These are phyloP conservation scores for Tetracladium setigerum DNA, from an alignment of 495 filamentous ascomycete species.

Conservation along the genomic window DNA sequence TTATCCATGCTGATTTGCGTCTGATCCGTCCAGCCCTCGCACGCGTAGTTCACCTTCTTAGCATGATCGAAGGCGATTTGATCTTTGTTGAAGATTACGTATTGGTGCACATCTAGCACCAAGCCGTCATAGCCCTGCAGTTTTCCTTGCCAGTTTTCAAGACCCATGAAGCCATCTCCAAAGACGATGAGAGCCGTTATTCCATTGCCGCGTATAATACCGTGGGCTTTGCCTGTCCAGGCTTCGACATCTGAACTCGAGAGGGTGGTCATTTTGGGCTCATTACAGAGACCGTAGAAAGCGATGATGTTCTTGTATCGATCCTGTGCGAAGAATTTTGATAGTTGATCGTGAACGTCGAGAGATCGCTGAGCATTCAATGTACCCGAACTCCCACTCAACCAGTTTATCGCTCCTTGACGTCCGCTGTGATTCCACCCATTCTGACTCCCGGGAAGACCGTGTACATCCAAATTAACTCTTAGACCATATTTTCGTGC, in stretches of 20 bases:
- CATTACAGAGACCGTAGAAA: constrained; percentile 83
- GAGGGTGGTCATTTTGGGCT: constrained; percentile 71
- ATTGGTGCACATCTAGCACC: constrained; percentile 90
- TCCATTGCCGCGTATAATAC: constrained; percentile 62
- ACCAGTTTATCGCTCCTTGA: constrained; percentile 64
- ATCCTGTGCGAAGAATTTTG: constrained; percentile 76
- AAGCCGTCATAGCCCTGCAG: constrained; percentile 49
- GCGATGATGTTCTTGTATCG: constrained; percentile 77
- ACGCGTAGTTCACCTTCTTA: constrained; percentile 75
- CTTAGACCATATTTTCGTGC: constrained; percentile 87
- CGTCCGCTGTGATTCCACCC: constrained; percentile 86
- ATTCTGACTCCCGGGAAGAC: constrained; percentile 75
- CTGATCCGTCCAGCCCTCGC: constrained; percentile 77
- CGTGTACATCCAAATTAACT: constrained; percentile 92
- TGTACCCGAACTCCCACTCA: constrained; percentile 64
- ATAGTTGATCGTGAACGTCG: constrained; percentile 74
- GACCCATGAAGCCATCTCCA: constrained; percentile 78
- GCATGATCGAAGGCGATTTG: constrained; percentile 68
- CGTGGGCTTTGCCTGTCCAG: constrained; percentile 61
- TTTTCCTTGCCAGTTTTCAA: constrained; percentile 69
- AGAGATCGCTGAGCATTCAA: constrained; percentile 66
- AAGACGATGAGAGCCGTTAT: constrained; percentile 60
- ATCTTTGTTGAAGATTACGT: constrained; percentile 77
- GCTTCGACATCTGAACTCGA: constrained; percentile 48
- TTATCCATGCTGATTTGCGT: constrained; percentile 59